Evolutionary conservation across 345 rosid species (phyloP).

Genomic region (Populus euphratica): DNA sequence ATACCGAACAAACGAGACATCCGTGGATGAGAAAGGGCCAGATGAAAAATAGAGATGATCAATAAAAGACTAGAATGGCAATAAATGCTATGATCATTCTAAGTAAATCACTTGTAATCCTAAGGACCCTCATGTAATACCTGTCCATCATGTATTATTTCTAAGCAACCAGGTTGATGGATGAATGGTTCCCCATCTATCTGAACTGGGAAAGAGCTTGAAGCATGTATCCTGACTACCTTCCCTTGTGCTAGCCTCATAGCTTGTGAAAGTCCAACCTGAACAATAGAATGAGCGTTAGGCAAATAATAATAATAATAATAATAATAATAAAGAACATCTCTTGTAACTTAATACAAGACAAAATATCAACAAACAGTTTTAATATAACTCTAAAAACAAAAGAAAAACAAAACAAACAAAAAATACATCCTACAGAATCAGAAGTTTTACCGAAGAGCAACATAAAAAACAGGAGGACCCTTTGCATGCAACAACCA

Average conservation of each 20-base stretch:
- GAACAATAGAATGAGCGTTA: not conserved
- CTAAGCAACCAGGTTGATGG: constrained; percentile 1
- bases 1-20: not conserved
- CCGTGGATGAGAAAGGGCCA: not conserved
- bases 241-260: not conserved
- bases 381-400: not conserved
- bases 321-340: too few species aligned
- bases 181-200: constrained; percentile 1
- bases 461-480: too few species aligned
- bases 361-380: not conserved
- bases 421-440: too few species aligned
- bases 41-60: not conserved
- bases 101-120: too few species aligned
- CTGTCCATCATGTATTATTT: not conserved
- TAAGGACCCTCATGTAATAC: not conserved
- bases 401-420: too few species aligned
- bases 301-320: not conserved
- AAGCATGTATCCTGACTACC: not conserved
- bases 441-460: not conserved
- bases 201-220: not conserved
- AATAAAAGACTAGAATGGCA: not conserved
- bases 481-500: not conserved
- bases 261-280: not conserved
- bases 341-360: too few species aligned
- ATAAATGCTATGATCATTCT: not conserved